Conservation (phyloP, 805 yeast genomes). For the Barnettozyma siamensis region DNA sequence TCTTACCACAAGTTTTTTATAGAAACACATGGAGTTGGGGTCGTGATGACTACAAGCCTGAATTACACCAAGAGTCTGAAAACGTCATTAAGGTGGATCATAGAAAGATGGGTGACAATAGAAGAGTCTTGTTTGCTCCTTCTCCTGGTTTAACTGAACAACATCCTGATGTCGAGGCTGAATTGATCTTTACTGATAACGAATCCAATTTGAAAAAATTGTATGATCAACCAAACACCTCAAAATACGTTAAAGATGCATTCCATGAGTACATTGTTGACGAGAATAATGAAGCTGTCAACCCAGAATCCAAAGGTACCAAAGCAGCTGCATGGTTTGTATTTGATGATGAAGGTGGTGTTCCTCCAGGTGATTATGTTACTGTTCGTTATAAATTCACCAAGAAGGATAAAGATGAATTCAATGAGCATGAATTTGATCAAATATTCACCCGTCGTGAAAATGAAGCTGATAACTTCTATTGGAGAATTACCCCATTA, state of each 20-base stretch:
- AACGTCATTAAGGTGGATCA: slow-evolving; percentile 57
- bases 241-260: slow-evolving; percentile 75
- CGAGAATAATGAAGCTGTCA: slow-evolving; percentile 52
- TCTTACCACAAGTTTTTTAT: slow-evolving; percentile 77
- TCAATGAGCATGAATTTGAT: slow-evolving; percentile 76
- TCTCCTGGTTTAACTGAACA: slow-evolving; percentile 67
- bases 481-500: slow-evolving; percentile 81
- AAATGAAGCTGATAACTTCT: slow-evolving; percentile 88
- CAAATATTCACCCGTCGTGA: slow-evolving; percentile 60
- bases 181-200: slow-evolving; percentile 79
- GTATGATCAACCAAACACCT: slow-evolving; percentile 47
- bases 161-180: slow-evolving; percentile 65
- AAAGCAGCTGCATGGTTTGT: slow-evolving; percentile 81
- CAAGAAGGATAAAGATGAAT: slow-evolving; percentile 34
- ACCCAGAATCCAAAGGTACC: slow-evolving; percentile 70
- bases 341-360: slow-evolving; percentile 70
- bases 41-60: slow-evolving; percentile 45
- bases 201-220: slow-evolving; percentile 72
- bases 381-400: slow-evolving; percentile 75
- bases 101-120: slow-evolving; percentile 59
- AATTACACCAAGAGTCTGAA: slow-evolving; percentile 34
- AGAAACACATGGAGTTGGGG: slow-evolving; percentile 97
- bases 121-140: slow-evolving; percentile 65
- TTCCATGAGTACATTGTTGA: slow-evolving; percentile 79
- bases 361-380: slow-evolving; percentile 83